Conservation (phyloP, 2,329 filamentous ascomycete genomes). For the Claviceps humidiphila region DNA sequence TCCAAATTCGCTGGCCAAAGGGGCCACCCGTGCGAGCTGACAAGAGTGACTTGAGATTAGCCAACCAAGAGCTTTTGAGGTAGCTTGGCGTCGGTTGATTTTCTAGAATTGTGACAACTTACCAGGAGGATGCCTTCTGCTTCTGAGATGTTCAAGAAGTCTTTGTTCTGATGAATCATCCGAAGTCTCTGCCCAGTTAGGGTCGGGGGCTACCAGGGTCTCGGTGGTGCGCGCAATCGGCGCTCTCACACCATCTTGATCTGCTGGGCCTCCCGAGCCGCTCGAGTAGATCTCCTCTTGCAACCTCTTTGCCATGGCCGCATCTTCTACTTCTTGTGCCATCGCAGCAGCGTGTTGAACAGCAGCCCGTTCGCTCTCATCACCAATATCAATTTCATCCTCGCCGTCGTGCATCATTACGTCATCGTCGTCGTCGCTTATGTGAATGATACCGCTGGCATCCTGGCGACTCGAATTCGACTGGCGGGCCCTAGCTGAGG, state of each 20-base stretch:
- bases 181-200: conserved; percentile 27
- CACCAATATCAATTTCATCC: conserved; percentile 17
- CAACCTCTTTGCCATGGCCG: conserved; percentile 77
- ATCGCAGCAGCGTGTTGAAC: conserved; percentile 26
- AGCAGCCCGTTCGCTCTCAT: conserved; percentile 27
- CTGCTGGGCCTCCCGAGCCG: conserved; percentile 26
- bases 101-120: conserved; percentile 8
- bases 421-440: conserved; percentile 62
- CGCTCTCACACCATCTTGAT: conserved; percentile 58
- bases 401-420: conserved; percentile 25
- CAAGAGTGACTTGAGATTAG: not conserved
- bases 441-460: conserved; percentile 41
- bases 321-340: conserved; percentile 70
- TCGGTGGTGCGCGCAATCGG: conserved; percentile 87
- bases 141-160: conserved; percentile 52
- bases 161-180: conserved; percentile 43
- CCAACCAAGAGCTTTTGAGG: not conserved
- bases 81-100: too few relatives aligned
- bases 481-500: conserved; percentile 19
- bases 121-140: conserved; percentile 22
- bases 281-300: conserved; percentile 81
- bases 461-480: conserved; percentile 20
- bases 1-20: conserved; percentile 28
- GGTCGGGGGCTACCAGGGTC: conserved; percentile 64
- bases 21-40: conserved; percentile 17